Evolutionary conservation across 768 basidiomycete species (phyloP), one percentile per base, ranked within the genome.

Genomic region (Udeniomyces megalosporus): DNA sequence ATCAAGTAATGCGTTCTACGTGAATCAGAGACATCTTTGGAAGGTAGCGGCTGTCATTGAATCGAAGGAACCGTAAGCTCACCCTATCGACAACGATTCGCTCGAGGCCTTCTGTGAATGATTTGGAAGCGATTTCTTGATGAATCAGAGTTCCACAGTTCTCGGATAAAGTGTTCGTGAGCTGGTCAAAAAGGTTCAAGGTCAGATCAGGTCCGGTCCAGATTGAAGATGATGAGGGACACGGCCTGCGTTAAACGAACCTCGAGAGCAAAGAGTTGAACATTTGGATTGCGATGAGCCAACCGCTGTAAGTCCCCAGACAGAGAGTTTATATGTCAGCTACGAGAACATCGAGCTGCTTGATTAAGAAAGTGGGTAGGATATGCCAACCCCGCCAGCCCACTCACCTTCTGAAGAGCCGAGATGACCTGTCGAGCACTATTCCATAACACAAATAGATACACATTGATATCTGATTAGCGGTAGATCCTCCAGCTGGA

Each of bases 211-310:
- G 22, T 46, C n/a, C 17, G 10, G 38, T 42, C 17, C 38, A 42
- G 38, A 8, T 42, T 42, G 38, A 42, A 17, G 38, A 8, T 8
- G 10, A 51, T 26, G 42, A 47, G 51, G 24, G 22, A 11, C 12
- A 6, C 31, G 35, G 31, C 14, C 26, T 4, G 29, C 15, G 22
- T 10, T 7, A 22, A 7, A 59, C 74, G 66, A 57, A 77, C 77
- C 1, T 88, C 82, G 4, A 99, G 81, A 5, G 93, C 81, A 70
- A 92, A 96, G 1, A 96, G 80, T 75, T 99, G 95, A 2, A 99
- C 95, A 68, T 93, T 99, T 2, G 95, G 86, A 72, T 87, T 95
- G 22, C 95, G 82, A 74, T 99, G 95, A 11, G 85, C 80, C 2
- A 99, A 79, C 4, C 95, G 87, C 74, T 42, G 38, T 42, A 42